phyloP scores from a whole-genome alignment of 2,329 filamentous ascomycete genomes.

The Epichloe sibirici region DNA sequence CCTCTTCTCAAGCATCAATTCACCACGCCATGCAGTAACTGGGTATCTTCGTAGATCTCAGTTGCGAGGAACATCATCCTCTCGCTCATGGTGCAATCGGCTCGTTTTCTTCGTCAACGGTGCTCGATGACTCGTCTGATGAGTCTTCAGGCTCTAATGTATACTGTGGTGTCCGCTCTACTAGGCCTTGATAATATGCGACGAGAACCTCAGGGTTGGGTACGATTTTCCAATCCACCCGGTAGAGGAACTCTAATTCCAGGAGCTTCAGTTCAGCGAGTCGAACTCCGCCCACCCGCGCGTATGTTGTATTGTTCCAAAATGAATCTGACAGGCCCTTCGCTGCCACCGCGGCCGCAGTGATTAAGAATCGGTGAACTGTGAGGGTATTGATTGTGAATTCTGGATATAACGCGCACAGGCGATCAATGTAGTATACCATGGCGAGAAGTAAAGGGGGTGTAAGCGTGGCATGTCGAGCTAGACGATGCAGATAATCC shows the following conservation, averaged over 20 bases:
- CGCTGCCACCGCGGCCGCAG: conserved; percentile 85
- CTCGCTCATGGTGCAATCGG: conserved; percentile 14
- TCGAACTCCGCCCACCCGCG: conserved; percentile 83
- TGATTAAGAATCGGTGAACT: conserved; percentile 93
- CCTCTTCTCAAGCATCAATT: background rate
- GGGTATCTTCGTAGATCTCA: conserved; percentile 9
- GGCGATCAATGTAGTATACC: conserved; percentile 96
- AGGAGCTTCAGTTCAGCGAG: conserved; percentile 80
- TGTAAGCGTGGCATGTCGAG: conserved; percentile 84
- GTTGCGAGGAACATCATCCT: background rate
- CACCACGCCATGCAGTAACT: background rate
- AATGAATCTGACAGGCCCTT: conserved; percentile 95
- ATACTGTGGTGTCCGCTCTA: conserved; percentile 52
- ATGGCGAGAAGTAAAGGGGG: conserved; percentile 93
- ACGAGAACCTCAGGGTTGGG: conserved; percentile 87
- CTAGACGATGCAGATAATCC: conserved; percentile 86
- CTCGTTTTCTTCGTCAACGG: conserved; percentile 20
- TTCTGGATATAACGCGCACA: conserved; percentile 82
- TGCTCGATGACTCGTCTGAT: conserved; percentile 7
- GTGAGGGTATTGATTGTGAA: conserved; percentile 96
- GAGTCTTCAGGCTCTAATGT: conserved; percentile 30
- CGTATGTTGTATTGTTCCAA: conserved; percentile 97
- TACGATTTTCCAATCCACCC: conserved; percentile 93
- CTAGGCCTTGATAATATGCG: conserved; percentile 82
- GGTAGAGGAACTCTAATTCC: conserved; percentile 84